phyloP scores from a whole-genome alignment of 2,329 filamentous ascomycete genomes.

The Acrodontium crateriforme region DNA sequence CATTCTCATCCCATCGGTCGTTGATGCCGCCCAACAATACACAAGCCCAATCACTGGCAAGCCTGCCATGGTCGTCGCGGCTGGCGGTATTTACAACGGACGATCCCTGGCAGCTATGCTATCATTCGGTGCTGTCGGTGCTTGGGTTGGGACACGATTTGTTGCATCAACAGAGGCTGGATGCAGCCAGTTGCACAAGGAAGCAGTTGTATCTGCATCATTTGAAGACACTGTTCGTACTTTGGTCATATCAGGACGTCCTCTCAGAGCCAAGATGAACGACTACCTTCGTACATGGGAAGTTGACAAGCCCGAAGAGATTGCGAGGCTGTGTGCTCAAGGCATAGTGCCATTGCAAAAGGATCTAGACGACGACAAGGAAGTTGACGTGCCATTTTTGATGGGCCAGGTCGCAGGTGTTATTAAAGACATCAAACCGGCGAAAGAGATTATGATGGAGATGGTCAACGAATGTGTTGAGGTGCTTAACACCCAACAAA shows the following conservation, averaged over 20 bases:
- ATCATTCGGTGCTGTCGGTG: conserved; percentile 77
- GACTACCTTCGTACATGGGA: conserved; percentile 79
- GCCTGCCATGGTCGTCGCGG: conserved; percentile 69
- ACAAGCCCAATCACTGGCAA: conserved; percentile 55
- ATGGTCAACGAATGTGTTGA: conserved; percentile 70
- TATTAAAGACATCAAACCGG: conserved; percentile 65
- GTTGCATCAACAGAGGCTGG: conserved; percentile 72
- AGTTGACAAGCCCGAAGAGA: conserved; percentile 50
- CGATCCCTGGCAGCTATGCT: conserved; percentile 65
- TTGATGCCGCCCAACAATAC: conserved; percentile 66
- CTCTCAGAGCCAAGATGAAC: conserved; percentile 67
- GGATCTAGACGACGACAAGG: conserved; percentile 69
- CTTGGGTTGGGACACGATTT: conserved; percentile 92
- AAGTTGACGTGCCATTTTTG: conserved; percentile 73
- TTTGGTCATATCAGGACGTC: conserved; percentile 67
- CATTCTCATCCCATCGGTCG: conserved; percentile 77
- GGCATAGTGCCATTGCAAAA: conserved; percentile 71
- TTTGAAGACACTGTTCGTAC: conserved; percentile 74
- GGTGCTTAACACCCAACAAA: conserved; percentile 48
- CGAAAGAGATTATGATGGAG: conserved; percentile 70
- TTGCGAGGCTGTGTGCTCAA: conserved; percentile 58
- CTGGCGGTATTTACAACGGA: conserved; percentile 76
- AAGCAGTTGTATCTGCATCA: conserved; percentile 63
- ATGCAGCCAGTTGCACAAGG: conserved; percentile 70
- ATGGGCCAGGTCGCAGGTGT: conserved; percentile 89